Evolutionary conservation across 345 rosid species (phyloP), one percentile per base, ranked within the genome.

Genomic region (Mercurialis annua): DNA sequence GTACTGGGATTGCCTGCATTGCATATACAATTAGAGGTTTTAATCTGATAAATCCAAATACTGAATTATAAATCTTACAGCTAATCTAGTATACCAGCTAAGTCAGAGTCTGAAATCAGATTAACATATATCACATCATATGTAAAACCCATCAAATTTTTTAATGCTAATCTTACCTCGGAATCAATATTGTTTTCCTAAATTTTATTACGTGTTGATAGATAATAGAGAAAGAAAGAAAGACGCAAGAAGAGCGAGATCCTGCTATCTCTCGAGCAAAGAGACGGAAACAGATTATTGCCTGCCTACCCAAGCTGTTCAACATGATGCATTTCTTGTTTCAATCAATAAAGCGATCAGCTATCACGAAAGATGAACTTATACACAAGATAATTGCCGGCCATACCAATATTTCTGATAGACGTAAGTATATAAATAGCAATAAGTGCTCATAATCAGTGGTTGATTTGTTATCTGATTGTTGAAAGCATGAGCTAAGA

Each of bases 241-340:
- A 80, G 71, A 79, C 85, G 1, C 77, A 76, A 46, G 91, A 84
- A 75, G 93, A 90, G 51, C 75, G 51, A 50, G 87, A 88, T 78
- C 97, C 96, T 53, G 92, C 92, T 40, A 88, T 92, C 77, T 90
- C 96, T 44, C 81, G 65, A 56, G 98, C 97, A 49, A 88, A 88
- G 82, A 82, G 86, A 65, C 82, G 92, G 69, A 66, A 65, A 14
- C 81, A 82, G 73, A 84, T 84, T 82, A 90, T 92, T 2, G 81
- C 85, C 34, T 62, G 82, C 69, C 84, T 90, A 20, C 98, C 98
- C 5, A 90, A 84, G 83, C 88, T 90, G 60, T 90, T 86, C 75
- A 85, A 86, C 76, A 81, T 69, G 70, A 79, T 90, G 56, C 90
- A 84, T 71, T 84, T 76, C 77, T 73, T 86, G 10, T 85, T 88